A percentile compares a stretch with the other conserved stretches of the same genome.
phyloP scores from a whole-genome alignment of 176 grass and related monocot genomes.

The barley (Hordeum vulgare) region DNA sequence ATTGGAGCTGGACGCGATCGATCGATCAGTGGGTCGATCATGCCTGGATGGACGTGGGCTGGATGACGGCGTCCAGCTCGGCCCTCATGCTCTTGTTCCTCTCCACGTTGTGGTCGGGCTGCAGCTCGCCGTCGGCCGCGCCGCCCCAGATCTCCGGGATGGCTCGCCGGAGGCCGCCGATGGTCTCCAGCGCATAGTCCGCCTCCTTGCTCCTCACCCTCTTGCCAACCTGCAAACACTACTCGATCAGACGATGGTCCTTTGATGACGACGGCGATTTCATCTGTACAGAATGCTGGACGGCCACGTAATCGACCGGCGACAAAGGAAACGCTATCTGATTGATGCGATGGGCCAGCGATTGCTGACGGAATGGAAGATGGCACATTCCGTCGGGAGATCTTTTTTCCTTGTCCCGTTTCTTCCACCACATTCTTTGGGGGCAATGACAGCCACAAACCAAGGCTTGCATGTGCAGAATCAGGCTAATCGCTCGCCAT shows the following conservation, averaged over 20 bases:
- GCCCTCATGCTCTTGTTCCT: conserved; percentile 35
- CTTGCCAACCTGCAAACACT: conserved; percentile 63
- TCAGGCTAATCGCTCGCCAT: background rate
- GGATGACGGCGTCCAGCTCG: conserved; percentile 56
- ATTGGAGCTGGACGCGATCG: background rate
- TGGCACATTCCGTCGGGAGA: background rate
- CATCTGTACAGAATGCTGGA: background rate
- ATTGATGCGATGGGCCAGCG: conserved; percentile 9
- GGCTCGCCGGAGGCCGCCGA: conserved; percentile 39
- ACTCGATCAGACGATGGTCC: too few relatives aligned
- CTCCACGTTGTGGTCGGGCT: background rate
- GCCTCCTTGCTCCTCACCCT: conserved; percentile 55
- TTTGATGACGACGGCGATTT: background rate
- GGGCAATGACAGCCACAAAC: conserved; percentile 8
- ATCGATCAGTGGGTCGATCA: background rate
- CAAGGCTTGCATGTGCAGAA: background rate
- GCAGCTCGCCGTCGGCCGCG: conserved; percentile 2
- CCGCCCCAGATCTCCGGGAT: conserved; percentile 74
- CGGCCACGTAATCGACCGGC: background rate
- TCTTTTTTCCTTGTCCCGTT: background rate
- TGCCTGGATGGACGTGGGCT: conserved; percentile 54
- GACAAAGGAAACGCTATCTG: background rate
- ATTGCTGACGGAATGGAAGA: background rate
- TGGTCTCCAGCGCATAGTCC: conserved; percentile 69
- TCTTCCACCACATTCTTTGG: background rate